phyloP scores from a whole-genome alignment of 768 basidiomycete genomes.

The Boletus sp. region DNA sequence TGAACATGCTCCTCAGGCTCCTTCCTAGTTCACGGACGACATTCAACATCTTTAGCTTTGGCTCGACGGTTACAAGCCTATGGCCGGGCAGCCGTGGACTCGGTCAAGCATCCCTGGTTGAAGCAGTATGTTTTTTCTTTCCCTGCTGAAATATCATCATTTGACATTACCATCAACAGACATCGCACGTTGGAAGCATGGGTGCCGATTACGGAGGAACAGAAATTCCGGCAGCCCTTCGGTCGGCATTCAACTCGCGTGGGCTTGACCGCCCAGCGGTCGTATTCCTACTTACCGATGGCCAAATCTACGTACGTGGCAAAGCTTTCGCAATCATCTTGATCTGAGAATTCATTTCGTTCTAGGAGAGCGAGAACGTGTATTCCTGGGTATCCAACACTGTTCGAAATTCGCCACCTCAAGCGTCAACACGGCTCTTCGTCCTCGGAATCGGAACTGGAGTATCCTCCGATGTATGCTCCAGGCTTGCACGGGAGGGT shows the following conservation, averaged over 20 bases:
- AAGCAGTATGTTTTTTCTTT: slow-evolving; percentile 33
- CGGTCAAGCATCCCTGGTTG: slow-evolving; percentile 24
- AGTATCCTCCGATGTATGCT: slow-evolving; percentile 50
- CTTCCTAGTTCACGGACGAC: slow-evolving; percentile 40
- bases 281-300: slow-evolving; percentile 60
- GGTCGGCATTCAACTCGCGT: slow-evolving; percentile 36
- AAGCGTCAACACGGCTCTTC: slow-evolving; percentile 47
- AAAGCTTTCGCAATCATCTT: not conserved
- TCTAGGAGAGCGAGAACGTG: slow-evolving; percentile 15
- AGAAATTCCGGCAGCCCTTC: slow-evolving; percentile 43
- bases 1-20: slow-evolving; percentile 46
- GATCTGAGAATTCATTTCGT: not conserved
- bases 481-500: slow-evolving; percentile 52
- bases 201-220: slow-evolving; percentile 49
- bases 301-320: slow-evolving; percentile 35
- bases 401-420: slow-evolving; percentile 27
- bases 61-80: slow-evolving; percentile 24
- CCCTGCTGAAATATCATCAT: not conserved
- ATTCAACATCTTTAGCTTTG: slow-evolving; percentile 64
- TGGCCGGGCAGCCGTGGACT: slow-evolving; percentile 38
- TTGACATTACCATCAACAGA: slow-evolving; percentile 31
- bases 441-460: slow-evolving; percentile 53
- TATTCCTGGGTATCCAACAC: slow-evolving; percentile 23
- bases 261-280: slow-evolving; percentile 38
- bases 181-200: slow-evolving; percentile 38